These are phyloP conservation scores for Scortechinia acanthostroma DNA, from an alignment of 2,329 filamentous ascomycete species.

Conservation along the genomic window DNA sequence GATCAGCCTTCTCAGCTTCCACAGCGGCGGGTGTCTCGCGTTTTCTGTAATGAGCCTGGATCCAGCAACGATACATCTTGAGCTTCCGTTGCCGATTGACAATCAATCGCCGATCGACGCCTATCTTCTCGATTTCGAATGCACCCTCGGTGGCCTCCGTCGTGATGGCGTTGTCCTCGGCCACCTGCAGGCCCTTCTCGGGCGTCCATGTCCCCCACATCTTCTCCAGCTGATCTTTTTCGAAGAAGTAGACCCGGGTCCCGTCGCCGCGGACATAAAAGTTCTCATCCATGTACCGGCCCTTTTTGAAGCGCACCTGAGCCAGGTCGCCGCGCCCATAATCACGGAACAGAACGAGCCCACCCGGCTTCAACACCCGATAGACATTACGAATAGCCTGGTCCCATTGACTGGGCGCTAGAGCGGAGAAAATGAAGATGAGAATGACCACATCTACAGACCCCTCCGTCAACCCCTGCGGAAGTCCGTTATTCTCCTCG, in stretches of 20 bases:
- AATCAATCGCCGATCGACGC: slow-evolving; percentile 78
- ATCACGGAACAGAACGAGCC: slow-evolving; percentile 89
- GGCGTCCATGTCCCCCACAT: slow-evolving; percentile 53
- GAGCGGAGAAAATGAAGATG: slow-evolving; percentile 94
- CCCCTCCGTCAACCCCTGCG: slow-evolving; percentile 69
- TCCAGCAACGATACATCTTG: slow-evolving; percentile 99
- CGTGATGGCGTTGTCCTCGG: slow-evolving; percentile 10
- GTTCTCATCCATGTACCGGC: slow-evolving; percentile 87
- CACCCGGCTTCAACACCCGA: slow-evolving; percentile 79
- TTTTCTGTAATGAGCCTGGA: slow-evolving; percentile 77
- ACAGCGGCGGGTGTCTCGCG: not conserved
- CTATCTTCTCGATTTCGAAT: slow-evolving; percentile 73
- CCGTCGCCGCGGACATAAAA: slow-evolving; percentile 96
- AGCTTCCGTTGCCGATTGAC: slow-evolving; percentile 84
- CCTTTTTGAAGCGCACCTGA: slow-evolving; percentile 95
- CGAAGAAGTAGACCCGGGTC: slow-evolving; percentile 95
- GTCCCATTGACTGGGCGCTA: slow-evolving; percentile 78
- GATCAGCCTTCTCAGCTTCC: no score
- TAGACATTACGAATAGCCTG: slow-evolving; percentile 76
- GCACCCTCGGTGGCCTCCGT: slow-evolving; percentile 11
- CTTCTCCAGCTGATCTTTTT: slow-evolving; percentile 69
- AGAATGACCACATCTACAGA: slow-evolving; percentile 86
- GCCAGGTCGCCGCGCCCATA: slow-evolving; percentile 93
- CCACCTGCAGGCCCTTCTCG: not conserved
- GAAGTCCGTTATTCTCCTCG: slow-evolving; percentile 45